Conservation (phyloP, 2,329 filamentous ascomycete genomes). For the Phaeophleospora eucalypticola region DNA sequence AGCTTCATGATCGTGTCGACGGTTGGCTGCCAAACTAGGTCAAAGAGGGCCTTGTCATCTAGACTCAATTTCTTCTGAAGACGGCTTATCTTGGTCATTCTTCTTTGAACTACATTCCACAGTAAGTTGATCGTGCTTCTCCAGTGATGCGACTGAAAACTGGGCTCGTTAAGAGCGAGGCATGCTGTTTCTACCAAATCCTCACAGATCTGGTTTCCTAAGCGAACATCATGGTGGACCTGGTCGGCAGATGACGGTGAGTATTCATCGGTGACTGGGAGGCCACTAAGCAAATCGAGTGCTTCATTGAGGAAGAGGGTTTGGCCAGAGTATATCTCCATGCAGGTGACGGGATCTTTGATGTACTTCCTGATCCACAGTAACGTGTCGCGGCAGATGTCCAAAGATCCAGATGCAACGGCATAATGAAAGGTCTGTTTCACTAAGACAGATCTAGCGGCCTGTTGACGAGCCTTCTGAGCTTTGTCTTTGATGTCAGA, state of each 20-base stretch:
- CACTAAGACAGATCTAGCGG: conserved; percentile 30
- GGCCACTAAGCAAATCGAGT: conserved; percentile 18
- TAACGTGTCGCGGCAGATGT: conserved; percentile 30
- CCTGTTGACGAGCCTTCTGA: conserved; percentile 23
- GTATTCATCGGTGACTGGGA: neutral
- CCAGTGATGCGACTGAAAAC: conserved; percentile 25
- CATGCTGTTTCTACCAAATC: conserved; percentile 31
- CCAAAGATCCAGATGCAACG: conserved; percentile 32
- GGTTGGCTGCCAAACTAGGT: conserved; percentile 28
- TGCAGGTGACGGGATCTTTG: conserved; percentile 34
- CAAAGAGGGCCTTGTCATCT: conserved; percentile 18
- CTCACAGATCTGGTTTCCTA: conserved; percentile 30
- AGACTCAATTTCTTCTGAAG: conserved; percentile 17
- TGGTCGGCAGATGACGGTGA: conserved; percentile 12
- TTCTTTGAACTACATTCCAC: conserved; percentile 13
- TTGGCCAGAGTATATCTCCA: conserved; percentile 23
- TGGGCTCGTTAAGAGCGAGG: conserved; percentile 32
- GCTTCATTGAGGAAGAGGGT: conserved; percentile 23
- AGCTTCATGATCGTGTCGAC: conserved; percentile 20
- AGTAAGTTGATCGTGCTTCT: conserved; percentile 10
- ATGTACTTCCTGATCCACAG: conserved; percentile 35
- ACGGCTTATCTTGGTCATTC: conserved; percentile 10
- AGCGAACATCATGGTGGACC: conserved; percentile 20
- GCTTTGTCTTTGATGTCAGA: conserved; percentile 26
- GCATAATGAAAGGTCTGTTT: conserved; percentile 29